A percentile compares a stretch with the other conserved stretches of the same genome.
Conservation (phyloP, 495 filamentous ascomycete genomes). For the Staphylotrichum tortipilum region DNA sequence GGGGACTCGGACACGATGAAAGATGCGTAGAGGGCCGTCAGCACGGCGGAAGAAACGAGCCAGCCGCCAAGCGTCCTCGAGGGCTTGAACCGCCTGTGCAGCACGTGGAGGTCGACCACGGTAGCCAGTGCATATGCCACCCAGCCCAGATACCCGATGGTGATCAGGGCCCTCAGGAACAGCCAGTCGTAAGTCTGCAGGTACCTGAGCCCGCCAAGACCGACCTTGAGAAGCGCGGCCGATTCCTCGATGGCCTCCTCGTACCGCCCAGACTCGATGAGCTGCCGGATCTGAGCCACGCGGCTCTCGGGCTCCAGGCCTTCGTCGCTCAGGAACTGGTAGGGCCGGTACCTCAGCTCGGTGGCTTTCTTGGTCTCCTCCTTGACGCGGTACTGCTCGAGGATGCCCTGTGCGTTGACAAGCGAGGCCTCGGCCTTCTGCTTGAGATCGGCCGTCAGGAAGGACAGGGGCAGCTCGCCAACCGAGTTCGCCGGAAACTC, state of each 20-base stretch:
- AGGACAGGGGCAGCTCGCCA: slow-evolving; percentile 81
- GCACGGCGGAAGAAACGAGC: slow-evolving; percentile 63
- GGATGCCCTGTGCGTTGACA: slow-evolving; percentile 77
- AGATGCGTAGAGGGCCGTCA: slow-evolving; percentile 66
- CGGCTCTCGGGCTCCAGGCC: slow-evolving; percentile 57
- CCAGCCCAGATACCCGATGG: slow-evolving; percentile 92
- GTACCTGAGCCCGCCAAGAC: slow-evolving; percentile 81
- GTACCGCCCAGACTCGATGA: slow-evolving; percentile 59
- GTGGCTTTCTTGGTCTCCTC: slow-evolving; percentile 72
- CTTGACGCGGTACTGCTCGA: slow-evolving; percentile 97
- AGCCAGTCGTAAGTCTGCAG: slow-evolving; percentile 95
- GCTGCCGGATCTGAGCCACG: slow-evolving; percentile 53
- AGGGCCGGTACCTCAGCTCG: slow-evolving; percentile 71
- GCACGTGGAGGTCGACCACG: slow-evolving; percentile 80
- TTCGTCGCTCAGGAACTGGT: slow-evolving; percentile 48
- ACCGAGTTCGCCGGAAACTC: slow-evolving; percentile 96
- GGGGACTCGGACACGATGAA: slow-evolving; percentile 73
- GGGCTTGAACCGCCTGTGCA: slow-evolving; percentile 61
- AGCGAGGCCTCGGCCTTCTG: slow-evolving; percentile 80
- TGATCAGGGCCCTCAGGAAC: slow-evolving; percentile 89
- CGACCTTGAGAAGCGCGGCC: slow-evolving; percentile 63
- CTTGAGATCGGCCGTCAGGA: slow-evolving; percentile 57
- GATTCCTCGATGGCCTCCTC: slow-evolving; percentile 70
- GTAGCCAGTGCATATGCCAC: slow-evolving; percentile 90
- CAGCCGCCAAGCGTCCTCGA: slow-evolving; percentile 54